These are phyloP conservation scores for Vitis hybrid DNA, from an alignment of 177 flowering plant genomes.

Conservation along the genomic window DNA sequence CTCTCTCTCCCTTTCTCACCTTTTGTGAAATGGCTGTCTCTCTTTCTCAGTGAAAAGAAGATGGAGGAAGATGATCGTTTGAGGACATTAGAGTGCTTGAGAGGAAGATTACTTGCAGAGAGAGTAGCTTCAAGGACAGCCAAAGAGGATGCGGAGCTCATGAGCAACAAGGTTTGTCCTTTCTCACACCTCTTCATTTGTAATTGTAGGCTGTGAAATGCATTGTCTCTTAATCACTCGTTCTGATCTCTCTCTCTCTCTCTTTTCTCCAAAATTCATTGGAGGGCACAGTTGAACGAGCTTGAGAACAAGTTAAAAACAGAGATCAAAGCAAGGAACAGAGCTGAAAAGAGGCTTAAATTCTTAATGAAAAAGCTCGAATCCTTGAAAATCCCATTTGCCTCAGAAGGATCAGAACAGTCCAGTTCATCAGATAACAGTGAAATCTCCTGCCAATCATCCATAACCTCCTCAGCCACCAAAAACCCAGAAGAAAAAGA, in stretches of 20 bases:
- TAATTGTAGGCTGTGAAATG: not conserved
- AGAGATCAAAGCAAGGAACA: not conserved
- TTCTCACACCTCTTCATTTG: not conserved
- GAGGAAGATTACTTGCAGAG: conserved; percentile 86
- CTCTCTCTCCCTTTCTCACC: not conserved
- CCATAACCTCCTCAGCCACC: too few relatives aligned
- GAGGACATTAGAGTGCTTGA: conserved; percentile 74
- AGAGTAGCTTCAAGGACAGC: conserved; percentile 73
- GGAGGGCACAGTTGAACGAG: conserved; percentile 44
- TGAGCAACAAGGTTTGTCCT: conserved; percentile 51
- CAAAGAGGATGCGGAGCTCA: conserved; percentile 49
- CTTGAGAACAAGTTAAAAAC: conserved; percentile 32
- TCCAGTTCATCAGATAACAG: too few relatives aligned
- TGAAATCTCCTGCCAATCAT: too few relatives aligned
- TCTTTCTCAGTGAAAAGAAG: conserved; percentile 37
- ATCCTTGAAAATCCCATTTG: not conserved
- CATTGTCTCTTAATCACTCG: not conserved
- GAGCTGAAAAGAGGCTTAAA: not conserved
- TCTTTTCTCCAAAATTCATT: not conserved
- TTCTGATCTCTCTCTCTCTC: not conserved
- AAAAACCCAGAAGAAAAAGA: too few relatives aligned
- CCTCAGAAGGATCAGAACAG: not conserved
- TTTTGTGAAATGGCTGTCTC: conserved; percentile 3
- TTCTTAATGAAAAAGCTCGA: conserved; percentile 1
- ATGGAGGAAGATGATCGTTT: conserved; percentile 50